Evolutionary conservation across 2,329 filamentous ascomycete genomes (phyloP).

Genomic region (Periconia sp.): DNA sequence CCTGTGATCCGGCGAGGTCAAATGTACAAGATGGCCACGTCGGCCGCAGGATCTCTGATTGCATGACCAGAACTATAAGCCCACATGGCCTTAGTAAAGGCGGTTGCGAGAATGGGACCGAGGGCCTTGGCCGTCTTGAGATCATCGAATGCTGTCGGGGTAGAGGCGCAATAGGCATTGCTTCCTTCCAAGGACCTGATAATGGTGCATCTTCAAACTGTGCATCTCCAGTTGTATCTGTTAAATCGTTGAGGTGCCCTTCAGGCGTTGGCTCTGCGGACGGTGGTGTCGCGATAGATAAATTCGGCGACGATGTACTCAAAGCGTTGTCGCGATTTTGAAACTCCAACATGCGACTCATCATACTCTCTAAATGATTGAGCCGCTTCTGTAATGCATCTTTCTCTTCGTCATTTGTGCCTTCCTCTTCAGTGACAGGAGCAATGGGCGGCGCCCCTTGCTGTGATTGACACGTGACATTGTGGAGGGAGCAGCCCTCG

Average conservation of each 20-base stretch:
- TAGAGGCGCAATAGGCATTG: background rate
- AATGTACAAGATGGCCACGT: background rate
- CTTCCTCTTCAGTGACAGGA: background rate
- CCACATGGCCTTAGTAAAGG: background rate
- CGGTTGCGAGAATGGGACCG: background rate
- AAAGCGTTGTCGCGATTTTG: background rate
- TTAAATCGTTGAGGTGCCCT: background rate
- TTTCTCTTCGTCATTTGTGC: background rate
- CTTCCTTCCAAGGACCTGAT: background rate
- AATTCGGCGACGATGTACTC: background rate
- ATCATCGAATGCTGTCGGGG: too few species aligned
- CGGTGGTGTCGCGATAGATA: background rate
- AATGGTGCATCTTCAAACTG: background rate
- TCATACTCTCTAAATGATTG: slow-evolving; percentile 1
- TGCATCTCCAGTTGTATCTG: background rate
- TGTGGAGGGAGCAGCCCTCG: background rate
- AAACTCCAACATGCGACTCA: background rate
- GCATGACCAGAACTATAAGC: background rate
- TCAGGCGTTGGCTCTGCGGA: background rate
- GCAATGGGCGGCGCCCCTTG: background rate
- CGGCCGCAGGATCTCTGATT: background rate
- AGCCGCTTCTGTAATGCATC: background rate
- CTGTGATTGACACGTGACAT: slow-evolving; percentile 1
- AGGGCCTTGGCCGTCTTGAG: background rate
- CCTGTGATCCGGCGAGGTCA: background rate